Base-by-base conservation (phyloP, 345 rosid genomes). In the Linum usitatissimum region DNA sequence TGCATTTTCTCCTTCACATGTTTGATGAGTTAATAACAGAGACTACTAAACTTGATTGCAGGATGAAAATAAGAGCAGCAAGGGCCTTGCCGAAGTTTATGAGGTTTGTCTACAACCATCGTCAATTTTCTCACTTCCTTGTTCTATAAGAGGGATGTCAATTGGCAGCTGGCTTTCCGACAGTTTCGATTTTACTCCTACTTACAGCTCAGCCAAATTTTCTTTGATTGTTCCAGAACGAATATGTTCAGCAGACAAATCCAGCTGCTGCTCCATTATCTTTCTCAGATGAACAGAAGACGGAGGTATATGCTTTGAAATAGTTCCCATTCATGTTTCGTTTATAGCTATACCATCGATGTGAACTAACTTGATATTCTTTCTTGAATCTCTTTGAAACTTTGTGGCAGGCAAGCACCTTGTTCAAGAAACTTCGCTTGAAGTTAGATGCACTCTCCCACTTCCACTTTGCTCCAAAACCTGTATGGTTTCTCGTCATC, bases 361-460 rank as follows among this genome's bases (percentile, higher is more conserved):
- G 40, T 18, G 53, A 9, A 67, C 34, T 48, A 14, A 55, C 28
- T 4, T 9, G 51, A 10, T 15, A 45, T 45, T 45, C 51, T 45
- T 45, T 45, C 51, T 45, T 13, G 13, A 55, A 55, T 30, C 59
- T 53, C n/a, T 6, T 40, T 62, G 13, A 38, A 59, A 55, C 64
- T 58, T 72, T 63, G 39, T 61, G 48, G 60, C 80, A 87, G 99
- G 94, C 94, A 67, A 77, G 91, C 66, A 61, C 70, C 62, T 66
- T 93, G 53, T 90, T 87, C 75, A 93, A 87, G 84, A 84, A 70
- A 75, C 78, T 93, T 19, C 86, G 94, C 70, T 72, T 90, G 81
- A 87, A 93, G 83, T 74, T 93, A 90, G 99, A 93, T 77, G 88
- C 99, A 31, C 96, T 90, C 62, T 84, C 97, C 64, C 99, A 90